A percentile compares a stretch with the other conserved stretches of the same genome.
Evolutionary conservation across 805 yeast genomes (phyloP).

Genomic region (Isabelozyma rhagii): DNA sequence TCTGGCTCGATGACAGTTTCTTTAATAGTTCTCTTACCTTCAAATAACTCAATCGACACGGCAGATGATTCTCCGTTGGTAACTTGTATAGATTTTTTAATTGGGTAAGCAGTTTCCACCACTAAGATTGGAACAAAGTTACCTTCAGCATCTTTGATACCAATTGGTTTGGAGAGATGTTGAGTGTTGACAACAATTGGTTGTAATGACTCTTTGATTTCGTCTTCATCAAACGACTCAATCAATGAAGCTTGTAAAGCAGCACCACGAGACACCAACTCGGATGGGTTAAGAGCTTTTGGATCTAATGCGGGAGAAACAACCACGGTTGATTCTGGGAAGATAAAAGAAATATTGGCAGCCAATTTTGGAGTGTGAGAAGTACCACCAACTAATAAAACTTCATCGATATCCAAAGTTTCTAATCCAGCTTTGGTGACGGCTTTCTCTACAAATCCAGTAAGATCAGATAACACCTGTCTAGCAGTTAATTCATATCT

Average conservation of each 20-base stretch:
- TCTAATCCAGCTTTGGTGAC: conserved; percentile 84
- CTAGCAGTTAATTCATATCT: conserved; percentile 87
- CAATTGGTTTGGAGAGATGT: conserved; percentile 81
- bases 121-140: conserved; percentile 70
- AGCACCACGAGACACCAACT: conserved; percentile 89
- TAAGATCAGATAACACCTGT: conserved; percentile 70
- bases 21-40: conserved; percentile 80
- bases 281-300: conserved; percentile 84
- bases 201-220: conserved; percentile 73
- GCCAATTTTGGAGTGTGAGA: conserved; percentile 92
- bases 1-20: conserved; percentile 76
- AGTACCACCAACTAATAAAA: conserved; percentile 88
- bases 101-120: conserved; percentile 87
- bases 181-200: conserved; percentile 86
- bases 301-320: conserved; percentile 74
- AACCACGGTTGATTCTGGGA: conserved; percentile 76
- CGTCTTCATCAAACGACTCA: conserved; percentile 80
- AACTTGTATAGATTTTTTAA: conserved; percentile 69
- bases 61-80: conserved; percentile 56
- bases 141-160: conserved; percentile 73
- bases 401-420: conserved; percentile 83
- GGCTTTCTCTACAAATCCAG: conserved; percentile 68
- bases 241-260: conserved; percentile 92
- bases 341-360: conserved; percentile 62
- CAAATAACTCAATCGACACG: conserved; percentile 69